phyloP scores from a whole-genome alignment of 768 basidiomycete species.

The Collybia sp. region DNA sequence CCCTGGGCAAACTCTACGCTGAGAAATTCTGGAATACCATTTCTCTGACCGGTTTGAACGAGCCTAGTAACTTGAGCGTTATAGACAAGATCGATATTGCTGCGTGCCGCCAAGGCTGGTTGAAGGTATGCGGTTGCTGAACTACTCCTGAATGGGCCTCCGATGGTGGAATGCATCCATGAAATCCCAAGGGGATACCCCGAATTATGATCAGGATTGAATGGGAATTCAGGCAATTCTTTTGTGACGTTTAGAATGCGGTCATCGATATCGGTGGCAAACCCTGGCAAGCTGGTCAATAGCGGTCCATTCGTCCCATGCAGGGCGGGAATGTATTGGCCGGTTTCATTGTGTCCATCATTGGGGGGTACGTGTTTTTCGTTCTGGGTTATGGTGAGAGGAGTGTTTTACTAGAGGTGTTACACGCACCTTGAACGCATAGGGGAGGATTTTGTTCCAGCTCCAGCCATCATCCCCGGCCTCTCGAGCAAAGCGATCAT shows the following conservation, averaged over 20 bases:
- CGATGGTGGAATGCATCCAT: constrained; percentile 7
- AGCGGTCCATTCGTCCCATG: constrained; percentile 21
- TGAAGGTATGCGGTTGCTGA: constrained; percentile 15
- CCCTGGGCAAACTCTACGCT: constrained; percentile 3
- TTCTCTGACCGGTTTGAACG: not conserved
- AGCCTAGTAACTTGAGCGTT: constrained; percentile 8
- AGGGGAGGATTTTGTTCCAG: not conserved
- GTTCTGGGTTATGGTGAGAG: constrained; percentile 9
- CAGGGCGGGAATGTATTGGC: constrained; percentile 18
- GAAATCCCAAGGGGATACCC: constrained; percentile 22
- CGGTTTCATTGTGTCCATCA: constrained; percentile 22
- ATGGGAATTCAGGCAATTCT: constrained; percentile 27
- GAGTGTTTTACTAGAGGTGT: too few species aligned
- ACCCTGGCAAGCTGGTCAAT: constrained; percentile 16
- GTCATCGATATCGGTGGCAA: constrained; percentile 22
- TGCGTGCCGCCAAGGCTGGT: constrained; percentile 16
- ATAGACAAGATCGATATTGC: constrained; percentile 20
- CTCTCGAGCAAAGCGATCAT: not conserved
- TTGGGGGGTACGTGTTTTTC: constrained; percentile 19
- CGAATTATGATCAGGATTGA: constrained; percentile 27
- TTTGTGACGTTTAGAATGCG: constrained; percentile 29
- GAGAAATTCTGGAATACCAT: constrained; percentile 5
- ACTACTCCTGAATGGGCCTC: constrained; percentile 9
- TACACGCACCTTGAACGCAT: not conserved
- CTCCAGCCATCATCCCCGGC: not conserved